Evolutionary conservation across 2,329 filamentous ascomycete species (phyloP), one percentile per base, ranked within the genome.

Genomic region (Diplodia scrobiculata): DNA sequence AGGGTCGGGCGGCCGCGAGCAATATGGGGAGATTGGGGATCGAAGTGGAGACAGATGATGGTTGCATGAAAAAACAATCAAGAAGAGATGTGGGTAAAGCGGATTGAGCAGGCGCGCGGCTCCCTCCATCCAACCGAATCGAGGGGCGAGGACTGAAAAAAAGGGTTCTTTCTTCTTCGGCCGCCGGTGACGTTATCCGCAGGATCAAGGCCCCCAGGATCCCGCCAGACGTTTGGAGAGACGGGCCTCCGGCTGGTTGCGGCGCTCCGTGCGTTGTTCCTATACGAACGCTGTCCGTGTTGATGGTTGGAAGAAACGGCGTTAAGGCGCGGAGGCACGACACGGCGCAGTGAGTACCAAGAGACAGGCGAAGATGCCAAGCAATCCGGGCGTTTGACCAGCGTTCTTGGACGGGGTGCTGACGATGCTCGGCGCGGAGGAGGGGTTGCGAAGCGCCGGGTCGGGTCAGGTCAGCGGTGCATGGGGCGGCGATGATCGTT

Each of bases 1-100:
- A 32, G 13, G 36, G 36, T 5, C 29, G 17, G 7, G 13, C 17
- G 29, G 29, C n/a, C 27, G 32, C 27, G 58, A 62, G 58, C 58
- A 62, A 62, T 50, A 62, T 62, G 58, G 58, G 45, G 58, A 50
- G 29, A 62, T 50, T 50, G 32, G 21, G 45, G 9, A 21, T 54
- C 52, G 10, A 25, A 11, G 58, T 48, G 58, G 58, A 19, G 52
- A 54, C 52, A 19, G 9, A 19, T 3, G 14, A 9, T 9, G 41
- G 10, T 45, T 19, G 54, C 36, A 59, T 59, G 54, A 41, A 47
- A 36, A 36, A 13, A 5, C 21, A 21, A 21, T 21, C 21, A 21
- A 50, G 48, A 62, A 36, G 3, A 36, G 34, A 36, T 11, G 9
- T 36, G 10, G 34, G 34, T 11, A 10, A 50, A 62, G 29, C 9